Base-by-base conservation (phyloP, 345 rosid species). In the Citrus reticulata region DNA sequence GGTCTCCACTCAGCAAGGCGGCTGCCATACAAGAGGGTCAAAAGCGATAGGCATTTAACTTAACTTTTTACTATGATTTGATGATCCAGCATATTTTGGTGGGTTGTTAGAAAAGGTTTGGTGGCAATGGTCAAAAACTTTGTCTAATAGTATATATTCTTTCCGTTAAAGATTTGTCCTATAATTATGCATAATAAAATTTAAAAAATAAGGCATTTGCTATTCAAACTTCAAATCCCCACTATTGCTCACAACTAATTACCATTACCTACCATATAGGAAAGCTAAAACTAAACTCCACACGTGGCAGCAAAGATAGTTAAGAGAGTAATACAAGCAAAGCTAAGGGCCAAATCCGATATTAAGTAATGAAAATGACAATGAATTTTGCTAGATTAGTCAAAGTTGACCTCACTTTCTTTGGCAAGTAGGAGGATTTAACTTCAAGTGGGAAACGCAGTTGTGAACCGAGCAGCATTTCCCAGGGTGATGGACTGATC, bases 101-200 rank as follows among this genome's bases (percentile, higher is more conserved):
- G 40, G 83, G 79, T 73, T 73, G 88, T 49, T 76, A 35, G 61
- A 69, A 59, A 6, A 25, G 17, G 65, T 67, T 77, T 14, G 81
- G 81, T 73, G 66, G 76, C 42, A 20, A 2, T 67, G 79, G 76
- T 77, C 76, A 70, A 82, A 68, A 83, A 16, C 20, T 8, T 46
- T 6, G 22, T 75, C 29, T 1, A 35, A 17, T 16, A 69, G 63
- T 30, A 9, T 54, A 74, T 42, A 72, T 66, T 77, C 68, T 80
- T 80, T 17, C 22, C 5, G 78, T 68, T 72, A 76, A 81, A 78
- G 68, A 35, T 57, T 81, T 76, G 79, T 69, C 72, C 37, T 73
- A 17, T 30, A 29, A 62, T 39, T 24, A 35, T 40, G 59, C 55
- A 40, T 55, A 14, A 19, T 34, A 67, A 27, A 30, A 72, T 19